These are phyloP conservation scores for Penicillium sp. DNA, from an alignment of 2,329 filamentous ascomycete species.

Conservation along the genomic window DNA sequence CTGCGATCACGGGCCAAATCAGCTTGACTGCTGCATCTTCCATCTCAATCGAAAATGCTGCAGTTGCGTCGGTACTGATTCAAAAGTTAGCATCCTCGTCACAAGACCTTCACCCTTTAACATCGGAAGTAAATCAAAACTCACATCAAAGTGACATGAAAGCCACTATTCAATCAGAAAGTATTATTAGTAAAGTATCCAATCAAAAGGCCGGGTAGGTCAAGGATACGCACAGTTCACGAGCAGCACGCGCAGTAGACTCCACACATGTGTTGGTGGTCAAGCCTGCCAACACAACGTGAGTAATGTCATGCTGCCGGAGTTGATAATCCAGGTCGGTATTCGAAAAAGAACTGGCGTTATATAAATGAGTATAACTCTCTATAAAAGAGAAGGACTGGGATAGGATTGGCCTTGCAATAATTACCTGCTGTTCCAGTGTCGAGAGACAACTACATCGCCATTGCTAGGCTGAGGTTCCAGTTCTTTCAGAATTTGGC, in stretches of 20 bases:
- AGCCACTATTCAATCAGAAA: not conserved
- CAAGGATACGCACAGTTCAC: slow-evolving; percentile 24
- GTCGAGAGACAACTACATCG: slow-evolving; percentile 33
- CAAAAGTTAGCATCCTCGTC: not conserved
- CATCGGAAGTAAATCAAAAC: not conserved
- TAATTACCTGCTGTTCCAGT: slow-evolving; percentile 30
- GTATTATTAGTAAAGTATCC: not conserved
- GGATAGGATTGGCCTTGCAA: not conserved
- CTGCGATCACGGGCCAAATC: not conserved
- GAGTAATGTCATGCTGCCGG: slow-evolving; percentile 32
- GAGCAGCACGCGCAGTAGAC: slow-evolving; percentile 36
- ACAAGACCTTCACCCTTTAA: not conserved
- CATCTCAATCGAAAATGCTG: not conserved
- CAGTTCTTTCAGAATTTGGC: slow-evolving; percentile 30
- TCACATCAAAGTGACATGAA: not conserved
- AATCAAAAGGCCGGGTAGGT: not conserved
- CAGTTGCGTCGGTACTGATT: not conserved
- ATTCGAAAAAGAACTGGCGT: slow-evolving; percentile 31
- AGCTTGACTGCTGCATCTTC: not conserved
- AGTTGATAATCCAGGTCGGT: slow-evolving; percentile 40
- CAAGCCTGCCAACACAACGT: slow-evolving; percentile 34
- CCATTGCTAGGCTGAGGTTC: slow-evolving; percentile 28
- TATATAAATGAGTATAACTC: not conserved
- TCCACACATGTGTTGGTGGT: slow-evolving; percentile 37
- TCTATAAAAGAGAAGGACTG: not conserved